Base-by-base conservation (phyloP, 257 asterid genomes). In the Forsythia viridissima region DNA sequence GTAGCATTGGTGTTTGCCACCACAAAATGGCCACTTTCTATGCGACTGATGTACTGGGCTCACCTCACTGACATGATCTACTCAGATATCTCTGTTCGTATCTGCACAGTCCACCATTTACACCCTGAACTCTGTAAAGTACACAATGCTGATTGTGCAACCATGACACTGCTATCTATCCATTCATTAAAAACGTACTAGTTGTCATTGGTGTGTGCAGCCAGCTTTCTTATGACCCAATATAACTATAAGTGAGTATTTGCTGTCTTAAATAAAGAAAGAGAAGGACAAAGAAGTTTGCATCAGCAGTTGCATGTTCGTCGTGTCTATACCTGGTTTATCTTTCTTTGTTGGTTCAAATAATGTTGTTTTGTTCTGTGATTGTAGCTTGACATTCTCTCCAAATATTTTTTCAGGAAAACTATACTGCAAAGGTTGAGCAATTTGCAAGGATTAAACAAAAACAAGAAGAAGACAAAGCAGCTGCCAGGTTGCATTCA, bases 391-490 rank as follows among this genome's bases (percentile, higher is more conserved):
- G 74, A 71, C 51, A n/a, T 44, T 79, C 38, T 77, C 67, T 44
- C 71, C 18, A 15, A 3, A 11, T 76, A 66, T 68, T 48, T 77
- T 71, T 69, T 48, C 89, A 94, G 98, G 96, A 90, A 83, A 89
- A 87, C 81, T 92, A 87, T 83, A 80, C 92, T 46, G 85, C 80
- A 68, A 95, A 92, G 90, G 98, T 93, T 82, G 93, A 90, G 84
- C 76, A 93, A 75, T 90, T 93, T 74, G 98, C 99, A 51, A 93
- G 84, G 87, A 77, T 95, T 78, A 90, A 93, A 76, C 92, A 82
- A 78, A 91, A 90, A 78, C 98, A 90, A 82, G 97, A 92, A 78
- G 97, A 92, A 74, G 92, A 95, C 65, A 93, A 85, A 84, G 82
- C 82, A 76, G 81, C 90, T 0, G 92, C 90, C 67, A 89, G 90